These are phyloP conservation scores for Starmerella bombi DNA, from an alignment of 805 yeast genomes.

Conservation along the genomic window DNA sequence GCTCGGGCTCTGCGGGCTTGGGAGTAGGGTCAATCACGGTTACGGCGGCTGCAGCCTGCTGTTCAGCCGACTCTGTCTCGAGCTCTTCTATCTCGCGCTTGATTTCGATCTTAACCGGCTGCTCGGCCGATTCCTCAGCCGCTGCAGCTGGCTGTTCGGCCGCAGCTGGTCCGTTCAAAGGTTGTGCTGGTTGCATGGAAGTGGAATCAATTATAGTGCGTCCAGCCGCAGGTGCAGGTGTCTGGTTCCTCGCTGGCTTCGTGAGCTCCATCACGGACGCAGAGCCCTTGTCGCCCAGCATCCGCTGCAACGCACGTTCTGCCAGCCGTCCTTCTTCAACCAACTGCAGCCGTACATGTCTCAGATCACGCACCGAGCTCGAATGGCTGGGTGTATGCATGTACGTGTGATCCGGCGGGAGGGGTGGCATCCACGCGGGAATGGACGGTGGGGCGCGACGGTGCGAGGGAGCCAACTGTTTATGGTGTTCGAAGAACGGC, in stretches of 20 bases:
- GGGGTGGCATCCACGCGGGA: conserved; percentile 68
- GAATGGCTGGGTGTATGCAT: conserved; percentile 60
- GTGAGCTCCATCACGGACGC: conserved; percentile 18
- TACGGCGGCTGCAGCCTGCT: not conserved
- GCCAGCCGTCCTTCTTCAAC: conserved; percentile 73
- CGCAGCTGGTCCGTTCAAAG: no score
- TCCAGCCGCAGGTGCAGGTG: no score
- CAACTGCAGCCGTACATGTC: conserved; percentile 52
- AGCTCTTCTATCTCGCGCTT: no score
- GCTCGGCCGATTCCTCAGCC: not conserved
- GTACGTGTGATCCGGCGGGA: conserved; percentile 92
- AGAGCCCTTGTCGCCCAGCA: conserved; percentile 29
- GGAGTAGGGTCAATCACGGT: not conserved
- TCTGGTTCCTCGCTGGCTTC: not conserved
- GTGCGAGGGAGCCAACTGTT: conserved; percentile 41
- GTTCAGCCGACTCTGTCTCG: no score
- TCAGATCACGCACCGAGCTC: conserved; percentile 52
- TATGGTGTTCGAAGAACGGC: conserved; percentile 41
- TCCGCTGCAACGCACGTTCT: conserved; percentile 58
- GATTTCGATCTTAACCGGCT: no score
- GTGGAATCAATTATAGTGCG: no score
- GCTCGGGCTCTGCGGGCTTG: not conserved
- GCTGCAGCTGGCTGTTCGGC: not conserved
- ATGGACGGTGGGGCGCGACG: conserved; percentile 35
- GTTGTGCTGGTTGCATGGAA: not conserved